Conservation (phyloP, 768 basidiomycete genomes). For the Cubamyces lactineus region DNA sequence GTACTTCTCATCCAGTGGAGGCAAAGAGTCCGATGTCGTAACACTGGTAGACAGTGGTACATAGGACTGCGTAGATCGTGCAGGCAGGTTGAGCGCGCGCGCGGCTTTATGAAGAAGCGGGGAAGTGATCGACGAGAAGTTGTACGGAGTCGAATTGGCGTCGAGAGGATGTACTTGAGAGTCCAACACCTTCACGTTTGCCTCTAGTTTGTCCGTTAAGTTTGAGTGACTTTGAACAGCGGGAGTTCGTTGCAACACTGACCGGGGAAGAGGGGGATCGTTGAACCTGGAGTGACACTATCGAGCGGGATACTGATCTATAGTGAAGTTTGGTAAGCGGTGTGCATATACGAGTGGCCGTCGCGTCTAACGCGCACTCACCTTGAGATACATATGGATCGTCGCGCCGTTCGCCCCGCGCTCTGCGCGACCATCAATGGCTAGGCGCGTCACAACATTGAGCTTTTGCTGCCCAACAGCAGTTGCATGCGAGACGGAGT, state of each 20-base stretch:
- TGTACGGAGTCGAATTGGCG: conserved; percentile 69
- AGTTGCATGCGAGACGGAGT: conserved; percentile 26
- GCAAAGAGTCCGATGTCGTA: conserved; percentile 37
- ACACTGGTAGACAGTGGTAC: conserved; percentile 53
- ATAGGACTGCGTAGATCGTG: conserved; percentile 63
- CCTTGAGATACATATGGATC: conserved; percentile 80
- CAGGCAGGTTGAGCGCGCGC: conserved; percentile 66
- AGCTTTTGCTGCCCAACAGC: conserved; percentile 44
- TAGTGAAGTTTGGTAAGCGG: neutral
- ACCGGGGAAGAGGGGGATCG: conserved; percentile 77
- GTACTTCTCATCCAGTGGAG: conserved; percentile 66
- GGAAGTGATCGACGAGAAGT: conserved; percentile 64
- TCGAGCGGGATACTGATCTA: conserved; percentile 75
- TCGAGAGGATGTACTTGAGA: conserved; percentile 81
- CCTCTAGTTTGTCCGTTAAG: conserved; percentile 51
- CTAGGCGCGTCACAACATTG: conserved; percentile 74
- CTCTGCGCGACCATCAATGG: conserved; percentile 74
- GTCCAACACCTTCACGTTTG: conserved; percentile 72
- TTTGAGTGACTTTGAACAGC: neutral
- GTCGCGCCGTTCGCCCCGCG: conserved; percentile 65
- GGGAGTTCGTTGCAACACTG: conserved; percentile 19
- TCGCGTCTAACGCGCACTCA: conserved; percentile 32
- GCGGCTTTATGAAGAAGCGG: conserved; percentile 72
- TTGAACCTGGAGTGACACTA: conserved; percentile 63
- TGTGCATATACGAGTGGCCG: neutral